These are phyloP conservation scores for Cryptococcus sp. DNA, from an alignment of 1,284 basidiomycete genomes.

Conservation along the genomic window DNA sequence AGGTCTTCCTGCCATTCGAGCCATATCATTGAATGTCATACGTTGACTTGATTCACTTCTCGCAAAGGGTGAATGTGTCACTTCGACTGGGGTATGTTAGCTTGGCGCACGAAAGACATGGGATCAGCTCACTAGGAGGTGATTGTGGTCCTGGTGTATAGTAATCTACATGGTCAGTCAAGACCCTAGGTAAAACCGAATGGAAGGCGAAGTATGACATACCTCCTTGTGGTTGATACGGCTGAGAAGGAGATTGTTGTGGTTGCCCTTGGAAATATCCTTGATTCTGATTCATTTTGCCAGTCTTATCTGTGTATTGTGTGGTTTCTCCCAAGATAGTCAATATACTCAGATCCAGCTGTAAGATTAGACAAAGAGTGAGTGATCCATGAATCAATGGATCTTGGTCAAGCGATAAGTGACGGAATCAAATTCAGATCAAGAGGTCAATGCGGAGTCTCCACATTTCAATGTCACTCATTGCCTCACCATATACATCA, in stretches of 20 bases:
- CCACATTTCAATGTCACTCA: too few relatives aligned
- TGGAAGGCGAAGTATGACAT: neutral
- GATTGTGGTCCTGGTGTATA: conserved; percentile 26
- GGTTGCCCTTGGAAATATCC: too few relatives aligned
- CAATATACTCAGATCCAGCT: too few relatives aligned
- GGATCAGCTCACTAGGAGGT: conserved; percentile 29
- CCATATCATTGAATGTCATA: conserved; percentile 64
- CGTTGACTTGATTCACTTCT: conserved; percentile 45
- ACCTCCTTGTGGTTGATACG: conserved; percentile 5
- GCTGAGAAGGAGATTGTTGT: conserved; percentile 2
- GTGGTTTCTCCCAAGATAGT: too few relatives aligned
- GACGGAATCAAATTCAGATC: neutral
- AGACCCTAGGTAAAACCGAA: neutral
- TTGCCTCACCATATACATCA: neutral
- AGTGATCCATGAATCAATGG: too few relatives aligned
- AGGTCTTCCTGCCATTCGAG: conserved; percentile 61
- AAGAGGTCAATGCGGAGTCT: too few relatives aligned
- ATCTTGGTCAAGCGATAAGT: too few relatives aligned
- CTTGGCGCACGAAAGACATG: neutral
- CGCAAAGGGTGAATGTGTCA: conserved; percentile 66
- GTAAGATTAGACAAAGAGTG: too few relatives aligned
- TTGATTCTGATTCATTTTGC: too few relatives aligned
- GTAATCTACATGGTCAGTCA: conserved; percentile 1
- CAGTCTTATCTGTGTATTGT: too few relatives aligned
- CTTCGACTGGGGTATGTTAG: conserved; percentile 25